phyloP scores from a whole-genome alignment of 495 filamentous ascomycete species.

The Pyronema domesticum region DNA sequence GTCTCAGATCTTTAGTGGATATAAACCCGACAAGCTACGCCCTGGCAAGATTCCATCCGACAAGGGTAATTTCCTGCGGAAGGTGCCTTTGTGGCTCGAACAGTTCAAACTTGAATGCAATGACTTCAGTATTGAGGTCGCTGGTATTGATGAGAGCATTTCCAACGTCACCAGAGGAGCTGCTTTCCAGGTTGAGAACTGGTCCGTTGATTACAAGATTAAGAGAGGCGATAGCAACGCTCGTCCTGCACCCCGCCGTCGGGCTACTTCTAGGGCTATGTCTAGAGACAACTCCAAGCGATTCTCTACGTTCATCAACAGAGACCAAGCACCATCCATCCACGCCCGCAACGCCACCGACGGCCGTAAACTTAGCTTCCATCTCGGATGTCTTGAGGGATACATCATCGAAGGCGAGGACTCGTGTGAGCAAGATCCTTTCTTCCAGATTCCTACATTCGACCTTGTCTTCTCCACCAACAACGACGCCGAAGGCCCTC shows the following conservation, averaged over 20 bases:
- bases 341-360: conserved; percentile 43
- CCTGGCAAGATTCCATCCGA: conserved; percentile 33
- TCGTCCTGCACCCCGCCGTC: conserved; percentile 35
- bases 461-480: conserved; percentile 72
- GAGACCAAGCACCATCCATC: conserved; percentile 34
- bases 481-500: conserved; percentile 66
- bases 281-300: conserved; percentile 27
- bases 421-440: conserved; percentile 66
- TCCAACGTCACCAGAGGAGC: conserved; percentile 62
- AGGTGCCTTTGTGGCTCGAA: conserved; percentile 65
- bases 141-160: conserved; percentile 66
- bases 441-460: conserved; percentile 68
- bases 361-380: conserved; percentile 63
- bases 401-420: conserved; percentile 79
- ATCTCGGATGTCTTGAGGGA: conserved; percentile 65
- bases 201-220: conserved; percentile 78
- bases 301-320: no score
- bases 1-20: conserved; percentile 49
- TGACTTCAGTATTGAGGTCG: conserved; percentile 77
- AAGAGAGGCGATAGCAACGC: conserved; percentile 46
- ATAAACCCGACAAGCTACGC: conserved; percentile 42
- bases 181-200: conserved; percentile 71
- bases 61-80: conserved; percentile 51
- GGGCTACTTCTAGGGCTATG: conserved; percentile 40
- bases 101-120: conserved; percentile 71